These are phyloP conservation scores for Boehmeria nivea DNA, from an alignment of 306 rosid genomes.

Conservation along the genomic window DNA sequence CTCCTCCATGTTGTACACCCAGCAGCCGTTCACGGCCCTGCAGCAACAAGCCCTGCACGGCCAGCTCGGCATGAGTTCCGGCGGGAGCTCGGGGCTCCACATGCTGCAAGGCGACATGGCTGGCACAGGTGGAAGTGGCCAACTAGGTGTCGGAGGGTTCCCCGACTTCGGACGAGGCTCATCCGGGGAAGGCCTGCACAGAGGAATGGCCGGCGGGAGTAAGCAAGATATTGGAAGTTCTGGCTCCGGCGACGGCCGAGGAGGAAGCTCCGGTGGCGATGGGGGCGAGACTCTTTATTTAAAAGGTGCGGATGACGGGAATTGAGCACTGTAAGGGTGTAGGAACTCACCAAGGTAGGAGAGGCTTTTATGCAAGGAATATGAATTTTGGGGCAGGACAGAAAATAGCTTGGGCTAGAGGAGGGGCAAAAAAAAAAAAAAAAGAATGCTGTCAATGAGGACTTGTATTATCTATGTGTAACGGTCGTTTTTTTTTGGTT, in stretches of 20 bases:
- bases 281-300: constrained; percentile 81
- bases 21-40: constrained; percentile 68
- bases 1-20: constrained; percentile 76
- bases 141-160: constrained; percentile 59
- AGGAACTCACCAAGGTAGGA: too few species aligned
- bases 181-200: constrained; percentile 52
- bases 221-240: constrained; percentile 70
- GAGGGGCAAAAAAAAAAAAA: background rate
- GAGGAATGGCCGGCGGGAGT: constrained; percentile 54
- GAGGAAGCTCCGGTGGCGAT: constrained; percentile 63
- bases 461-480: constrained; percentile 28
- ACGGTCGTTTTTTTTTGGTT: constrained; percentile 5
- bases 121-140: constrained; percentile 41
- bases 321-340: too few species aligned
- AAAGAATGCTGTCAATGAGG: too few species aligned
- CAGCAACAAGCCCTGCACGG: constrained; percentile 82
- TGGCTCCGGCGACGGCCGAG: constrained; percentile 61
- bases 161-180: constrained; percentile 62
- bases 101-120: constrained; percentile 59
- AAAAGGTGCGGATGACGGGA: constrained; percentile 61
- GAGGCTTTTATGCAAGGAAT: constrained; percentile 18
- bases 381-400: constrained; percentile 14
- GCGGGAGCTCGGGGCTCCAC: constrained; percentile 59
- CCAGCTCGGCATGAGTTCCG: constrained; percentile 61
- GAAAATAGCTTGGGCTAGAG: constrained; percentile 5